These are phyloP conservation scores for Penicillium hesseltinei DNA, from an alignment of 2,329 filamentous ascomycete genomes.

Conservation along the genomic window DNA sequence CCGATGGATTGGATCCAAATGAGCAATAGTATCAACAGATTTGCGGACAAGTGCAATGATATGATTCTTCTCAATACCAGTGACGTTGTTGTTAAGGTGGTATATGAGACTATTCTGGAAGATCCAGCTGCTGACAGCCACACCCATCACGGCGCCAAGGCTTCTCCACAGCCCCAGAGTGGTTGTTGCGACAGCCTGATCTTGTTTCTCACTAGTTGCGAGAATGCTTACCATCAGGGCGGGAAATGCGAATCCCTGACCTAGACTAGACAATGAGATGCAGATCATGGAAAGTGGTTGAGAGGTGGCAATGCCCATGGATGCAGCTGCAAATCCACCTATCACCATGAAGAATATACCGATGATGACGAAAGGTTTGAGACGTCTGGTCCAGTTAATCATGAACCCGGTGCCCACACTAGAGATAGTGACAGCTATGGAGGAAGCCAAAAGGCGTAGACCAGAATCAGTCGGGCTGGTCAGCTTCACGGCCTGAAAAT, in stretches of 20 bases:
- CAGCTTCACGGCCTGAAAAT: slow-evolving; percentile 72
- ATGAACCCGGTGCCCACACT: slow-evolving; percentile 62
- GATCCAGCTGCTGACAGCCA: slow-evolving; percentile 68
- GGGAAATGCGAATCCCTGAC: slow-evolving; percentile 64
- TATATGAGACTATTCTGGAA: slow-evolving; percentile 67
- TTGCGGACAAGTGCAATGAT: slow-evolving; percentile 52
- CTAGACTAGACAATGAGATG: slow-evolving; percentile 57
- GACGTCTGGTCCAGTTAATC: slow-evolving; percentile 58
- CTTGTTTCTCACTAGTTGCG: slow-evolving; percentile 56
- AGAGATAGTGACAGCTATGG: slow-evolving; percentile 53
- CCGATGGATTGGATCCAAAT: slow-evolving; percentile 47
- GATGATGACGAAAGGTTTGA: slow-evolving; percentile 59
- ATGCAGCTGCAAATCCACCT: slow-evolving; percentile 53
- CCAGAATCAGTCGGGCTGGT: slow-evolving; percentile 69
- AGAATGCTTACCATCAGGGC: slow-evolving; percentile 64
- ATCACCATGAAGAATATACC: slow-evolving; percentile 52
- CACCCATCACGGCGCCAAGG: slow-evolving; percentile 70
- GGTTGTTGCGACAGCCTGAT: slow-evolving; percentile 67
- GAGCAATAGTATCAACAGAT: slow-evolving; percentile 50
- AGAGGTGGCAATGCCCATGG: slow-evolving; percentile 54
- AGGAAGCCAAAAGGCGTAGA: slow-evolving; percentile 66
- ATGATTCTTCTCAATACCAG: slow-evolving; percentile 56
- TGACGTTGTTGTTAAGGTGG: slow-evolving; percentile 60
- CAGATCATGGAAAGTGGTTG: slow-evolving; percentile 55
- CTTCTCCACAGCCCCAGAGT: slow-evolving; percentile 71